Evolutionary conservation across 345 rosid genomes (phyloP).

Genomic region (Adansonia digitata): DNA sequence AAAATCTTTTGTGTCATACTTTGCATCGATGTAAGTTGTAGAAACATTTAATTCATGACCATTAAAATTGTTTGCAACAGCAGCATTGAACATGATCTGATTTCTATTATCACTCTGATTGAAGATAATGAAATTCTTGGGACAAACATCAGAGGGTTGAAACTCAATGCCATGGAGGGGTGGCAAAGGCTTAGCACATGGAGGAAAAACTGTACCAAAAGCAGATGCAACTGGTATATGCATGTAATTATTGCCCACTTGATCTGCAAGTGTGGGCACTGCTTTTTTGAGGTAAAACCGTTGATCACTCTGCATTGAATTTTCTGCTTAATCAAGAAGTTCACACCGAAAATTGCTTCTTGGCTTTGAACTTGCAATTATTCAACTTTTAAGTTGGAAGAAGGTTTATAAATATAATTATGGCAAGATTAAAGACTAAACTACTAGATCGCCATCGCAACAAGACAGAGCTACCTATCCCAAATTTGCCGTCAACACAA

Average conservation of each 20-base stretch:
- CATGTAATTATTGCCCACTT: conserved; percentile 37
- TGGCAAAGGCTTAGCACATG: conserved; percentile 40
- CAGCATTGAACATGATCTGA: conserved; percentile 78
- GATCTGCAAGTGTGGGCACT: conserved; percentile 37
- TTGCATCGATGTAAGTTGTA: conserved; percentile 36
- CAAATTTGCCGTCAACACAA: conserved; percentile 24
- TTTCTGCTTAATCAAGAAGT: conserved; percentile 16
- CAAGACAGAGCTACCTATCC: conserved; percentile 27
- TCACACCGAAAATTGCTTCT: conserved; percentile 18
- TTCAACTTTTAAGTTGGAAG: conserved; percentile 22
- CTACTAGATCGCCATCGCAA: conserved; percentile 35
- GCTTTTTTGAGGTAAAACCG: conserved; percentile 25
- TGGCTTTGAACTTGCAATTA: conserved; percentile 23
- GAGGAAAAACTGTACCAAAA: conserved; percentile 49
- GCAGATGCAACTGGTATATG: conserved; percentile 43
- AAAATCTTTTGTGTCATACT: conserved; percentile 27
- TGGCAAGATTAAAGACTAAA: conserved; percentile 23
- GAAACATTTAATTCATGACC: conserved; percentile 38
- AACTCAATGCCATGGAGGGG: conserved; percentile 59
- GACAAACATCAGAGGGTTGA: conserved; percentile 64
- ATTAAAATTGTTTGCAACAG: conserved; percentile 47
- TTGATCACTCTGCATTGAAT: conserved; percentile 51
- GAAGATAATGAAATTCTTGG: conserved; percentile 57
- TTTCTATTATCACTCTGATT: conserved; percentile 63
- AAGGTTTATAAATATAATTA: conserved; percentile 26